Evolutionary conservation across 768 basidiomycete genomes (phyloP).

Genomic region (Leccinum pellstonianum): DNA sequence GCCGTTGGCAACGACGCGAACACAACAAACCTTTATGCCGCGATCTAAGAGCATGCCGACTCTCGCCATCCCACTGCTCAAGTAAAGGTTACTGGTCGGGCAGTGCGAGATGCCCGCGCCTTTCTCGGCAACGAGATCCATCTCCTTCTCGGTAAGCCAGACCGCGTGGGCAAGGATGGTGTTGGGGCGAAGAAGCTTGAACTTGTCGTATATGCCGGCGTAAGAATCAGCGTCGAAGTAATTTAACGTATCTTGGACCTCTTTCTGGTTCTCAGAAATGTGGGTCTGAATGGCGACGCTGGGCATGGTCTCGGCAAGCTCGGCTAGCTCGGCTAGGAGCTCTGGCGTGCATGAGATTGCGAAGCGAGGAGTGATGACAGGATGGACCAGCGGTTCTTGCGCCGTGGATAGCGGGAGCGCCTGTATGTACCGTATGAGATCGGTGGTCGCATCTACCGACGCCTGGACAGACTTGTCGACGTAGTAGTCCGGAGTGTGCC

Average conservation of each 20-base stretch:
- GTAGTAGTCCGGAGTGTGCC: constrained; percentile 77
- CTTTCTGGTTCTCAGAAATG: constrained; percentile 78
- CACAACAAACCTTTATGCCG: constrained; percentile 72
- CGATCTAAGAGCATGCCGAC: constrained; percentile 77
- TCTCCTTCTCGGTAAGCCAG: constrained; percentile 71
- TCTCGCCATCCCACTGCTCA: constrained; percentile 81
- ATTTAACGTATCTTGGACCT: constrained; percentile 62
- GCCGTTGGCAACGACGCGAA: constrained; percentile 2
- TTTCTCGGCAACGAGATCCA: constrained; percentile 62
- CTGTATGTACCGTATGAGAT: constrained; percentile 69
- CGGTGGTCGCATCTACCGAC: constrained; percentile 62
- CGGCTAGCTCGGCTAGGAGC: constrained; percentile 63
- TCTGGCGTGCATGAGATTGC: constrained; percentile 82
- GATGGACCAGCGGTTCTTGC: constrained; percentile 69
- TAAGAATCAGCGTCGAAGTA: constrained; percentile 74
- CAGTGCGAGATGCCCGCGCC: constrained; percentile 87
- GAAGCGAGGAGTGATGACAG: constrained; percentile 94
- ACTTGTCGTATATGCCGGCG: constrained; percentile 78
- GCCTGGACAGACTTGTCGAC: constrained; percentile 56
- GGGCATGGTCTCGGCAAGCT: constrained; percentile 56
- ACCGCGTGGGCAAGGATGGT: constrained; percentile 90
- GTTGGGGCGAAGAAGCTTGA: constrained; percentile 69
- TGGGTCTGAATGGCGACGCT: constrained; percentile 86
- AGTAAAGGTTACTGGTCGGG: constrained; percentile 90
- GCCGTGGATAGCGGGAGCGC: constrained; percentile 41